Conservation (phyloP, 2,329 filamentous ascomycete species). For the Verticillium longisporum region DNA sequence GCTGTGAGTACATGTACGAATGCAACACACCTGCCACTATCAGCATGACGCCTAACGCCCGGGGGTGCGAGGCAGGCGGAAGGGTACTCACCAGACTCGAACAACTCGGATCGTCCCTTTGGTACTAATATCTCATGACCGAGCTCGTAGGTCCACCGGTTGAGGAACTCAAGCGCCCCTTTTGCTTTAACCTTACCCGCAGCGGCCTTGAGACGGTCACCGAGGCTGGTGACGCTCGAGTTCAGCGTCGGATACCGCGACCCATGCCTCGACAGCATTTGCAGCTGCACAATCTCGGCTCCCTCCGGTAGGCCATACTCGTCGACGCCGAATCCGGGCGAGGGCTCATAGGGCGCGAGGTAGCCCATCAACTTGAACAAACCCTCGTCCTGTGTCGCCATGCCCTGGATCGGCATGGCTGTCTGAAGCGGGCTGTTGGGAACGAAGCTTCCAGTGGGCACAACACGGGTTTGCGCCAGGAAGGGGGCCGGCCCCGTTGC, state of each 20-base stretch:
- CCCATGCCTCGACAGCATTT: conserved; percentile 70
- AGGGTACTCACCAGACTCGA: conserved; percentile 44
- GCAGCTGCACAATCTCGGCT: conserved; percentile 61
- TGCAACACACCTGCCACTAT: conserved; percentile 50
- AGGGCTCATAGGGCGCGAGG: conserved; percentile 63
- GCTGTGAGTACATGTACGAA: conserved; percentile 63
- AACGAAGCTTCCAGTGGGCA: conserved; percentile 58
- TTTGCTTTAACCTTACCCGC: conserved; percentile 46
- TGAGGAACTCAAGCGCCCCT: conserved; percentile 58
- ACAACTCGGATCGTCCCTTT: conserved; percentile 66
- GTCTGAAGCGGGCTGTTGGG: conserved; percentile 68
- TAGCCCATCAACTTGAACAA: conserved; percentile 68
- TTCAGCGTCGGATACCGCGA: conserved; percentile 63
- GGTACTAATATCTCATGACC: conserved; percentile 67
- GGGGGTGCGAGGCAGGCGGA: not conserved
- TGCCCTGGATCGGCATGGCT: conserved; percentile 57
- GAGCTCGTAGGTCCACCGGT: conserved; percentile 61
- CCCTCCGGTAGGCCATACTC: conserved; percentile 63
- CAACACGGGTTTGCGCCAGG: conserved; percentile 62
- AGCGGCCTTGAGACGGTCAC: conserved; percentile 49
- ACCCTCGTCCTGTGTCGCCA: conserved; percentile 48
- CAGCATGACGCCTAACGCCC: not conserved
- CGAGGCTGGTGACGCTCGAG: conserved; percentile 47
- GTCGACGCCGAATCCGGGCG: conserved; percentile 66
- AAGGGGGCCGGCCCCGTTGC: conserved; percentile 65